phyloP scores from a whole-genome alignment of 208 protist species.

The Leishmania aethiopica region DNA sequence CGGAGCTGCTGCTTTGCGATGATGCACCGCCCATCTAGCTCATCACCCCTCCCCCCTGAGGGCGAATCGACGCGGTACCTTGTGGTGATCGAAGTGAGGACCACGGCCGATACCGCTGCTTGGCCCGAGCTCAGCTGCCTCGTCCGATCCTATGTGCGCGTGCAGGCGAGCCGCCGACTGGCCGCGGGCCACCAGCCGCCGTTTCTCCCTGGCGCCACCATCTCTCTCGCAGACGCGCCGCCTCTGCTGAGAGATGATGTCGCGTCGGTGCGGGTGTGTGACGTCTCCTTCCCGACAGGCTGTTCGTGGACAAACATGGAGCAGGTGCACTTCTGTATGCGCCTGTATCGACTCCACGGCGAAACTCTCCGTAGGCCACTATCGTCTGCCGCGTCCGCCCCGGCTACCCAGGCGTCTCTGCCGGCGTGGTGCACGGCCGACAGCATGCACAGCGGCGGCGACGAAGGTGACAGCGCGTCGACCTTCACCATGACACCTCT shows the following conservation, averaged over 20 bases:
- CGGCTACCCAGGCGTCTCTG: neutral
- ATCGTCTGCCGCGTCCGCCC: neutral
- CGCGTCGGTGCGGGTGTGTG: conserved; percentile 53
- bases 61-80: neutral
- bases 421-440: conserved; percentile 8
- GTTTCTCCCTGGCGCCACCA: conserved; percentile 34
- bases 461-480: conserved; percentile 25
- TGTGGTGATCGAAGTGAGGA: conserved; percentile 61
- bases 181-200: conserved; percentile 7
- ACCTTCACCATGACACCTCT: conserved; percentile 60
- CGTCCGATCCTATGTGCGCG: conserved; percentile 32
- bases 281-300: conserved; percentile 38
- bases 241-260: conserved; percentile 31
- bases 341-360: conserved; percentile 19
- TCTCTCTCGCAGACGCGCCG: conserved; percentile 35
- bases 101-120: conserved; percentile 26
- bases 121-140: conserved; percentile 39
- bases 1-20: neutral
- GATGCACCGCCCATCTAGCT: neutral
- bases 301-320: conserved; percentile 23
- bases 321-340: conserved; percentile 25
- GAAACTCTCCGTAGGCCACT: neutral
- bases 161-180: conserved; percentile 23
- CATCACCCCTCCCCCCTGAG: neutral
- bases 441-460: neutral